Evolutionary conservation across 2,329 filamentous ascomycete species (phyloP).

Genomic region (Arthroderma uncinatum): DNA sequence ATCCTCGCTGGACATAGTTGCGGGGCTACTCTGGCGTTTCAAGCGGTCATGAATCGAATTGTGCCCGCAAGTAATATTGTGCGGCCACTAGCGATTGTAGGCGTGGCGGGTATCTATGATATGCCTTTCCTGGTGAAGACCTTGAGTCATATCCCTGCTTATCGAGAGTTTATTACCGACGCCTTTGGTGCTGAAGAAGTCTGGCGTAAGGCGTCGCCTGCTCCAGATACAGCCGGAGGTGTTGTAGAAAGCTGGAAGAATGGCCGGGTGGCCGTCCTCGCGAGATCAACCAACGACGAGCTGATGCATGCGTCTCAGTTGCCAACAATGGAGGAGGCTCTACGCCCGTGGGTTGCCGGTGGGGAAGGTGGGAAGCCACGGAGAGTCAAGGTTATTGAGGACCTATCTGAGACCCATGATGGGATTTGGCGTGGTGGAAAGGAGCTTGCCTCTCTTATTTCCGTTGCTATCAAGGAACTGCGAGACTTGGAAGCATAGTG

Average conservation of each 20-base stretch:
- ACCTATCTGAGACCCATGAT: constrained; percentile 32
- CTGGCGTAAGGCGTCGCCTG: constrained; percentile 34
- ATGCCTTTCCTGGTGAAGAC: constrained; percentile 28
- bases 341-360: constrained; percentile 40
- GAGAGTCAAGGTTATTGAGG: constrained; percentile 28
- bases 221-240: constrained; percentile 20
- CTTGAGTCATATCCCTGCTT: constrained; percentile 24
- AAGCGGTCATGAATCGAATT: constrained; percentile 30
- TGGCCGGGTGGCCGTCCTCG: constrained; percentile 30
- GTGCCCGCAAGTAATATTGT: constrained; percentile 9
- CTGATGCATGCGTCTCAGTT: constrained; percentile 31
- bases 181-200: constrained; percentile 33
- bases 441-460: constrained; percentile 31
- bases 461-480: constrained; percentile 23
- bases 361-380: constrained; percentile 32
- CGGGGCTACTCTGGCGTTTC: constrained; percentile 38
- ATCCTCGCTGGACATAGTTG: constrained; percentile 39
- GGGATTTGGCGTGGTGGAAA: constrained; percentile 33
- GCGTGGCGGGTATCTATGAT: constrained; percentile 38
- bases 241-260: constrained; percentile 27
- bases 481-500: constrained; percentile 15
- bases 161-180: constrained; percentile 32
- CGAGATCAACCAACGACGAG: constrained; percentile 33
- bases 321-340: constrained; percentile 38
- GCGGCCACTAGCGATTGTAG: constrained; percentile 31